These are phyloP conservation scores for Talaromyces albobiverticillius DNA, from an alignment of 2,329 filamentous ascomycete species.

Conservation along the genomic window DNA sequence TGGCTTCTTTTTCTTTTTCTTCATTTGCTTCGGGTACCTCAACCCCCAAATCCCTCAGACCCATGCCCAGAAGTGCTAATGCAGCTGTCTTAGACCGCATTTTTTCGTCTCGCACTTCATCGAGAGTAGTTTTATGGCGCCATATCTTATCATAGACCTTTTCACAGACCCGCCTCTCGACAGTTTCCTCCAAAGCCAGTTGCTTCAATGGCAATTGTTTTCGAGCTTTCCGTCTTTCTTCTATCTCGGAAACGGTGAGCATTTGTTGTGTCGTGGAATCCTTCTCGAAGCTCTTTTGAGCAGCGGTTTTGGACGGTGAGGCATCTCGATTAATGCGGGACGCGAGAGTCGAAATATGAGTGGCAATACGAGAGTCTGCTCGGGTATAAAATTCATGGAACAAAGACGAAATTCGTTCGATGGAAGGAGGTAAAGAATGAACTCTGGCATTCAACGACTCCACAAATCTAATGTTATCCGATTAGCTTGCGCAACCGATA, in stretches of 20 bases:
- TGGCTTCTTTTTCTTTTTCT: constrained; percentile 65
- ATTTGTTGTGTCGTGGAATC: constrained; percentile 71
- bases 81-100: constrained; percentile 91
- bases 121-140: constrained; percentile 84
- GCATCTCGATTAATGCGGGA: constrained; percentile 69
- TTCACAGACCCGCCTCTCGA: constrained; percentile 82
- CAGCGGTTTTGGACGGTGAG: constrained; percentile 52
- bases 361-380: constrained; percentile 77
- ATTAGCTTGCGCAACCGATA: not conserved
- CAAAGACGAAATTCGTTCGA: constrained; percentile 76
- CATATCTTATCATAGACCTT: constrained; percentile 85
- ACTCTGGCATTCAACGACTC: constrained; percentile 85
- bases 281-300: constrained; percentile 51
- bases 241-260: constrained; percentile 83
- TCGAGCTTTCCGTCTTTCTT: constrained; percentile 73
- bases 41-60: constrained; percentile 77
- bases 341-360: constrained; percentile 78
- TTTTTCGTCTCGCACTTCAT: constrained; percentile 93
- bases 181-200: constrained; percentile 77
- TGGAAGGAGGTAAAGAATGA: constrained; percentile 75
- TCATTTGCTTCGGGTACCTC: constrained; percentile 64
- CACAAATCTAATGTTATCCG: constrained; percentile 65
- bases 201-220: constrained; percentile 76
- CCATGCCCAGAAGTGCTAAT: constrained; percentile 85
- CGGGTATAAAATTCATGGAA: constrained; percentile 93